These are phyloP conservation scores for Coccomyxa sp. DNA, from an alignment of 139 green algal species.

Conservation along the genomic window DNA sequence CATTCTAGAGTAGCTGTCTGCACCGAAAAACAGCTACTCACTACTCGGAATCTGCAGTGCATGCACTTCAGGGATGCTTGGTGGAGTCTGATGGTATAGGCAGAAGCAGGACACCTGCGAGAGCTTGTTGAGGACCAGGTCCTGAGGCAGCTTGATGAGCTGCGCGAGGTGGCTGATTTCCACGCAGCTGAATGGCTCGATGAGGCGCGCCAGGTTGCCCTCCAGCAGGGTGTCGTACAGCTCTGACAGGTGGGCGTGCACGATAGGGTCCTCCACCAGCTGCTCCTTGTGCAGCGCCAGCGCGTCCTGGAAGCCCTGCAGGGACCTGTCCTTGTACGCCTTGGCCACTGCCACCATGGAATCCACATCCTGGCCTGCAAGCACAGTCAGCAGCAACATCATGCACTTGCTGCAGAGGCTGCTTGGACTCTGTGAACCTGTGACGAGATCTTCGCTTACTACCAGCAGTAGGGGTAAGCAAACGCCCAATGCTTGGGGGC, in stretches of 20 bases:
- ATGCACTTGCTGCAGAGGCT: too few species aligned
- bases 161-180: constrained; percentile 89
- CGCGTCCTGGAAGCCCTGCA: constrained; percentile 58
- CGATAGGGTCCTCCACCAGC: constrained; percentile 78
- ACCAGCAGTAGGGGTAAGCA: too few species aligned
- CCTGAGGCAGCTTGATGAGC: constrained; percentile 82
- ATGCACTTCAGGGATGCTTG: not conserved
- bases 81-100: not conserved
- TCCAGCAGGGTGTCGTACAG: constrained; percentile 64
- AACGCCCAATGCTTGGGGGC: too few species aligned
- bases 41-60: not conserved
- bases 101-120: constrained; percentile 48
- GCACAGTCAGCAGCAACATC: too few species aligned
- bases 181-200: constrained; percentile 92
- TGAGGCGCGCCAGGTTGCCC: constrained; percentile 72
- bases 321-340: constrained; percentile 81
- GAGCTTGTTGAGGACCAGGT: constrained; percentile 87
- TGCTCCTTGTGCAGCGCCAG: constrained; percentile 66
- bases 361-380: constrained; percentile 78
- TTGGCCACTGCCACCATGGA: constrained; percentile 86
- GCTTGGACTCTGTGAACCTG: too few species aligned
- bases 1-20: not conserved
- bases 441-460: too few species aligned
- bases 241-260: constrained; percentile 78
- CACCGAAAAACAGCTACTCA: not conserved